phyloP scores from a whole-genome alignment of 2,329 filamentous ascomycete genomes.

The Aspergillus candidus region DNA sequence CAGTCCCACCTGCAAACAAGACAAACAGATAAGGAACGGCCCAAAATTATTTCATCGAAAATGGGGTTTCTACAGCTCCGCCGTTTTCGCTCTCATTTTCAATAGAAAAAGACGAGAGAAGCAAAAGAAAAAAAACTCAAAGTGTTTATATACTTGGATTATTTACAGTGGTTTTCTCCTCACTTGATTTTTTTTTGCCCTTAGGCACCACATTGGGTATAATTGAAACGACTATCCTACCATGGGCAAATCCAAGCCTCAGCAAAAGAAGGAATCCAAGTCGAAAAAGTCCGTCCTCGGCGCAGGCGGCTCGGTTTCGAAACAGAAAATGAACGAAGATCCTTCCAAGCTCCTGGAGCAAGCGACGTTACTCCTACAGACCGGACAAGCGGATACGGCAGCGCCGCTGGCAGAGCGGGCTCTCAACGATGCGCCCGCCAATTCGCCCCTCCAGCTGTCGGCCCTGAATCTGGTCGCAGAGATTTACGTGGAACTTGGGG shows the following conservation, averaged over 20 bases:
- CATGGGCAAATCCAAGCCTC: constrained; percentile 50
- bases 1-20: constrained; percentile 37
- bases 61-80: constrained; percentile 13
- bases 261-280: constrained; percentile 40
- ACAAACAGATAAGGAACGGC: constrained; percentile 33
- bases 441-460: constrained; percentile 40
- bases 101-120: background rate
- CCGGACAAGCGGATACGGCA: constrained; percentile 53
- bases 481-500: constrained; percentile 74
- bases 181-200: background rate
- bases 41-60: constrained; percentile 23
- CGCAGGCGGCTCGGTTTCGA: constrained; percentile 33
- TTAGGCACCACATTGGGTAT: background rate
- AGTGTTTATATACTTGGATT: background rate
- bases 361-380: constrained; percentile 53
- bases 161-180: background rate
- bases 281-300: constrained; percentile 41
- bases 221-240: constrained; percentile 9
- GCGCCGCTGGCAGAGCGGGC: constrained; percentile 51
- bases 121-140: constrained; percentile 1
- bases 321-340: constrained; percentile 44
- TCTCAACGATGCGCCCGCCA: constrained; percentile 33
- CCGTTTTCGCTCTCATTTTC: background rate
- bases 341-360: constrained; percentile 52
- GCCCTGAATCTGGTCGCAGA: constrained; percentile 74